phyloP scores from a whole-genome alignment of 1,284 basidiomycete species.

The Ustilago xerochloae region DNA sequence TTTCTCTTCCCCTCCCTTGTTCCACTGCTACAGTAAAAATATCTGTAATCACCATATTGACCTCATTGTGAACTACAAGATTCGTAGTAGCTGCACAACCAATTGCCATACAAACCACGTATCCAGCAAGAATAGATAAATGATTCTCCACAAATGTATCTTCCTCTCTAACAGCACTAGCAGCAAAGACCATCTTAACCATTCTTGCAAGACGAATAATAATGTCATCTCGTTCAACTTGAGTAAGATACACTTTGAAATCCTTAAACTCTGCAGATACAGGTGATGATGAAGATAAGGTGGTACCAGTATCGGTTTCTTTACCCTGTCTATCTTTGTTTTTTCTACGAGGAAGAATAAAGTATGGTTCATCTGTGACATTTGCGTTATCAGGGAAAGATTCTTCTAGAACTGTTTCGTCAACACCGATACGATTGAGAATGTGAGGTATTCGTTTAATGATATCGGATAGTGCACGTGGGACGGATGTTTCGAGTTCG shows the following conservation, averaged over 20 bases:
- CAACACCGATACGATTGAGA: conserved; percentile 23
- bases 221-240: conserved; percentile 28
- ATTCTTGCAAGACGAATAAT: conserved; percentile 21
- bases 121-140: conserved; percentile 21
- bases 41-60: background rate
- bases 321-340: conserved; percentile 4
- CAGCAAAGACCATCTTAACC: conserved; percentile 4
- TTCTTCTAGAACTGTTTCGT: conserved; percentile 14
- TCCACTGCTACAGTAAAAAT: conserved; percentile 13
- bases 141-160: background rate
- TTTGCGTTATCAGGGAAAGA: conserved; percentile 32
- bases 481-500: conserved; percentile 4
- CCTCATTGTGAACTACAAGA: background rate
- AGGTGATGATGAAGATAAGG: too few relatives aligned
- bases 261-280: conserved; percentile 7
- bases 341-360: conserved; percentile 2
- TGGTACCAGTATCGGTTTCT: too few relatives aligned
- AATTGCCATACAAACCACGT: conserved; percentile 24
- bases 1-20: background rate
- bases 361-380: conserved; percentile 8
- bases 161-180: background rate
- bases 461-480: conserved; percentile 11
- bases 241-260: conserved; percentile 25
- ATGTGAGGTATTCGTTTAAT: conserved; percentile 16
- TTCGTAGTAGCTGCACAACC: conserved; percentile 23